phyloP scores from a whole-genome alignment of 1,284 basidiomycete species.

The Cutaneotrichosporon mucoides region DNA sequence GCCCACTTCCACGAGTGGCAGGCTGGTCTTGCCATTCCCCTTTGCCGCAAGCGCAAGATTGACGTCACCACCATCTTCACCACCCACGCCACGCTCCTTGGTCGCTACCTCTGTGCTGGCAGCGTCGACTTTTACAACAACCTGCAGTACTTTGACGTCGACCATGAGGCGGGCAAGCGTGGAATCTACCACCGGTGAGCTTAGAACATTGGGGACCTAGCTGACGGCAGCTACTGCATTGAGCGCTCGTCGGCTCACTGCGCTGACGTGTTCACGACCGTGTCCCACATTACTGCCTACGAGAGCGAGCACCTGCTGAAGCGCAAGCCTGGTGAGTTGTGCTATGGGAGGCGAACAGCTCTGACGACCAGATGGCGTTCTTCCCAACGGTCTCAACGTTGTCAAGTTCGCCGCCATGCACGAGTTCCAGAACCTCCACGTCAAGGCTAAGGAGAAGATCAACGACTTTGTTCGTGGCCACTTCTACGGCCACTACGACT shows the following conservation, averaged over 20 bases:
- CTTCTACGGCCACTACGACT: slow-evolving; percentile 97
- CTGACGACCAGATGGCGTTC: slow-evolving; percentile 68
- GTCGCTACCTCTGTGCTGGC: slow-evolving; percentile 95
- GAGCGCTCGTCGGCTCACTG: slow-evolving; percentile 92
- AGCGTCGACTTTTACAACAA: slow-evolving; percentile 99
- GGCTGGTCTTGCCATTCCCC: slow-evolving; percentile 91
- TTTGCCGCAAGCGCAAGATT: slow-evolving; percentile 92
- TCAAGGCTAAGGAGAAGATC: slow-evolving; percentile 89
- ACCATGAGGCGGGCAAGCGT: slow-evolving; percentile 97
- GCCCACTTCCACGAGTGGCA: slow-evolving; percentile 99
- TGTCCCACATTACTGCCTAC: slow-evolving; percentile 96
- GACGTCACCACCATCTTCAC: slow-evolving; percentile 98
- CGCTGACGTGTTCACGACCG: slow-evolving; percentile 96
- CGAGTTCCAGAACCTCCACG: slow-evolving; percentile 95
- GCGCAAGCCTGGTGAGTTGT: slow-evolving; percentile 61
- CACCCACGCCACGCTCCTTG: slow-evolving; percentile 96
- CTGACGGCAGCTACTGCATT: slow-evolving; percentile 84
- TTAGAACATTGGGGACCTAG: neutral
- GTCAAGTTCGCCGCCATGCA: slow-evolving; percentile 94
- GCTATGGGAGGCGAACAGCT: neutral
- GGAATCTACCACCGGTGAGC: slow-evolving; percentile 69
- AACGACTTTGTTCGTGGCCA: slow-evolving; percentile 96
- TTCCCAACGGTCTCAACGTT: slow-evolving; percentile 96
- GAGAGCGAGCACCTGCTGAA: slow-evolving; percentile 95
- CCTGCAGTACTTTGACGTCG: slow-evolving; percentile 97